Percentiles rank a stretch among this genome's conserved stretches.
phyloP scores from a whole-genome alignment of 2,329 filamentous ascomycete species.

The Dothideomycetes sp. region DNA sequence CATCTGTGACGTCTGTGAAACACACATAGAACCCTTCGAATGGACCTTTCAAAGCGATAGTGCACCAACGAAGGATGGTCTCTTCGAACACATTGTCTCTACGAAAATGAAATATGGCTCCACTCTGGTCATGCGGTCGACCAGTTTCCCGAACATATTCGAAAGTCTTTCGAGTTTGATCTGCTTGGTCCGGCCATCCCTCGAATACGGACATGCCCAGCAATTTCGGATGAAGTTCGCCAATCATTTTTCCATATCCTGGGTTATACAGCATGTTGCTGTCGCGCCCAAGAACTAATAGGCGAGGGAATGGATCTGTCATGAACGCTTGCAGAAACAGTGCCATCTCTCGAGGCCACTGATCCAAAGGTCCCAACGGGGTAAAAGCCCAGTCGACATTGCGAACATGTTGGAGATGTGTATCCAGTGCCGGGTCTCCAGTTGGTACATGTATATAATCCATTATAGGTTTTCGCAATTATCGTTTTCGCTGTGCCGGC shows the following conservation, averaged over 20 bases:
- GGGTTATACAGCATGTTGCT: slow-evolving; percentile 10
- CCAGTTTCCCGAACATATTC: slow-evolving; percentile 1
- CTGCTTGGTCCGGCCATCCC: neutral
- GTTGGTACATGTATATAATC: neutral
- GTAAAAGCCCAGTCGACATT: slow-evolving; percentile 9
- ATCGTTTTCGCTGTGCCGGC: too few species aligned
- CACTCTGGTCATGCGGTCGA: neutral
- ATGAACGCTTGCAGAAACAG: slow-evolving; percentile 8
- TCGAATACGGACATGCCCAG: slow-evolving; percentile 1
- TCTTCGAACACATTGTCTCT: slow-evolving; percentile 6
- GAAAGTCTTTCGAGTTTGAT: neutral
- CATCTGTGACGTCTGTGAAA: slow-evolving; percentile 7
- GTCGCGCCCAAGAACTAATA: slow-evolving; percentile 7
- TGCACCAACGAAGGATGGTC: slow-evolving; percentile 7
- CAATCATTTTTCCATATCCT: slow-evolving; percentile 6
- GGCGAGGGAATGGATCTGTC: slow-evolving; percentile 7
- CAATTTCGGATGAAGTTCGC: slow-evolving; percentile 7
- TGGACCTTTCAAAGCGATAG: slow-evolving; percentile 4
- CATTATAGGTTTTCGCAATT: neutral
- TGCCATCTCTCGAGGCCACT: slow-evolving; percentile 8
- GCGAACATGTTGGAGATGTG: slow-evolving; percentile 3
- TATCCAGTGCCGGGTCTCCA: slow-evolving; percentile 1
- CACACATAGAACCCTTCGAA: slow-evolving; percentile 2
- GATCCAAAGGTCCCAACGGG: slow-evolving; percentile 5
- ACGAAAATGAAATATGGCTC: neutral